These are phyloP conservation scores for Myxozyma melibiosi DNA, from an alignment of 805 yeast genomes.

Conservation along the genomic window DNA sequence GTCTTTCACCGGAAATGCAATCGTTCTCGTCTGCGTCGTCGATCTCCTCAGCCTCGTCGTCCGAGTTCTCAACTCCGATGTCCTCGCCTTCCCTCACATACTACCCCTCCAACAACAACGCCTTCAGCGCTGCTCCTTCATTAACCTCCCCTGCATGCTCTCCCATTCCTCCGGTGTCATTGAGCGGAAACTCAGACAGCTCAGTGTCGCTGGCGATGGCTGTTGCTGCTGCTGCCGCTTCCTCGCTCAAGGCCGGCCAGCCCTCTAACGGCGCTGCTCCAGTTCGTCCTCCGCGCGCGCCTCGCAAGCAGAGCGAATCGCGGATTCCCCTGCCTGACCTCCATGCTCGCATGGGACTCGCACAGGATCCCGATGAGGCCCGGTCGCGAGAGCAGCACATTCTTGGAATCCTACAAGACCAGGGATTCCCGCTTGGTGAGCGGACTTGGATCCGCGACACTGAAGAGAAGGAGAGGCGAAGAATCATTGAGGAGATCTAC, in stretches of 20 bases:
- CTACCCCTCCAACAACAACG: conserved; percentile 6
- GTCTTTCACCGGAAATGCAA: conserved; percentile 10
- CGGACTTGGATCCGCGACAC: conserved; percentile 87
- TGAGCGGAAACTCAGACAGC: neutral
- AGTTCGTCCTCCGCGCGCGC: conserved; percentile 25
- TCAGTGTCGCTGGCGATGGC: conserved; percentile 1
- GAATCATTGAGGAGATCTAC: conserved; percentile 53
- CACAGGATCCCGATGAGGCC: conserved; percentile 44
- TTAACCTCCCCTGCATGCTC: conserved; percentile 12
- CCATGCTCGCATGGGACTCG: conserved; percentile 45
- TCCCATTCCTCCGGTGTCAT: neutral
- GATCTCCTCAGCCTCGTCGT: conserved; percentile 22
- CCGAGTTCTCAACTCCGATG: conserved; percentile 31
- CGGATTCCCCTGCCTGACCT: conserved; percentile 45
- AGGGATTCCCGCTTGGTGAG: conserved; percentile 73
- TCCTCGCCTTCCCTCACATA: conserved; percentile 29
- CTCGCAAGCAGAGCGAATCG: conserved; percentile 41
- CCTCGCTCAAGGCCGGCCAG: neutral
- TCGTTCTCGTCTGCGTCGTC: conserved; percentile 18
- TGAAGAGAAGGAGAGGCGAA: conserved; percentile 52
- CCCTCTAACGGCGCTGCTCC: neutral
- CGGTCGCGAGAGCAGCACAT: conserved; percentile 44
- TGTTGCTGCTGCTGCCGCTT: neutral
- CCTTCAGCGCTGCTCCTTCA: neutral
- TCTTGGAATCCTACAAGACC: conserved; percentile 46